These are phyloP conservation scores for Saccharomycopsis crataegensis DNA, from an alignment of 1,139 yeast genomes.

Conservation along the genomic window DNA sequence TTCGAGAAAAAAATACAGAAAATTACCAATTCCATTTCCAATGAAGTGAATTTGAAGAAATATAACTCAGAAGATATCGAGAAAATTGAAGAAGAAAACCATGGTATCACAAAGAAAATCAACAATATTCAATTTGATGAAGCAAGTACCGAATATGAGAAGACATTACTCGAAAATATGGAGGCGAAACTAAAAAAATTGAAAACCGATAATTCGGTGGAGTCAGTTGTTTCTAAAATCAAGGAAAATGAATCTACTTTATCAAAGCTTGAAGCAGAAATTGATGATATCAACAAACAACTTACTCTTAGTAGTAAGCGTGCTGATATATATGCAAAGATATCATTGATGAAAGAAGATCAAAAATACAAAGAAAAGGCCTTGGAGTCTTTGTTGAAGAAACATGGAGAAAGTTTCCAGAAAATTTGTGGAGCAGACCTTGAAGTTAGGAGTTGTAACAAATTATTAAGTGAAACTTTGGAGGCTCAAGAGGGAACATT, in stretches of 20 bases:
- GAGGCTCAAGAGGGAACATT: constrained; percentile 3
- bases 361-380: constrained; percentile 28
- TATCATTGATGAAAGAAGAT: constrained; percentile 38
- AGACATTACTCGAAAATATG: constrained; percentile 31
- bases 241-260: constrained; percentile 35
- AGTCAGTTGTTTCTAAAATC: constrained; percentile 33
- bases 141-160: constrained; percentile 34
- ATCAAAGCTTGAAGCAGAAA: constrained; percentile 39
- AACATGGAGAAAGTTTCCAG: constrained; percentile 18
- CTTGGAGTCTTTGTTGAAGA: constrained; percentile 24
- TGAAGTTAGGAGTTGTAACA: constrained; percentile 24
- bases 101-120: constrained; percentile 29
- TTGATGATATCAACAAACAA: constrained; percentile 47
- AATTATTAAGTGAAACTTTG: neutral
- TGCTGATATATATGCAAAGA: constrained; percentile 49
- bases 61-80: constrained; percentile 34
- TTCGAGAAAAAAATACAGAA: constrained; percentile 6
- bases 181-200: constrained; percentile 29
- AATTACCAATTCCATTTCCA: constrained; percentile 18
- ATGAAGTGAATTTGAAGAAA: constrained; percentile 35
- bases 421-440: constrained; percentile 24
- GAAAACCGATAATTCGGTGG: constrained; percentile 27
- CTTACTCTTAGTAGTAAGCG: constrained; percentile 48
- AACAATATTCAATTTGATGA: constrained; percentile 35
- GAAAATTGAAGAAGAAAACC: constrained; percentile 29